phyloP scores from a whole-genome alignment of 805 yeast species.

The Nakazawaea wickerhamii region DNA sequence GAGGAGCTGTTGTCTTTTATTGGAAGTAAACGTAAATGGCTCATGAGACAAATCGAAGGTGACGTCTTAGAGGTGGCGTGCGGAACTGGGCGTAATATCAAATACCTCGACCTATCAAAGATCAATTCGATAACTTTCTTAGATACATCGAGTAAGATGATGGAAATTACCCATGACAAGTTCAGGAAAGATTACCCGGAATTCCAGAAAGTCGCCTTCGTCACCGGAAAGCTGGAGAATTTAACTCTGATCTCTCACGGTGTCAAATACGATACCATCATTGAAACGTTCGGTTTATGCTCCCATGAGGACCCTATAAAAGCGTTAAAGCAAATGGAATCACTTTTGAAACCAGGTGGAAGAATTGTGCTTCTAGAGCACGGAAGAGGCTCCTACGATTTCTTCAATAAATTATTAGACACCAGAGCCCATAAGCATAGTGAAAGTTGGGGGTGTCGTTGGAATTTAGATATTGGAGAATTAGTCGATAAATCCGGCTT shows the following conservation, averaged over 20 bases:
- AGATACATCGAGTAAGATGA: conserved; percentile 84
- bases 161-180: conserved; percentile 70
- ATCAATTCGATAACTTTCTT: conserved; percentile 75
- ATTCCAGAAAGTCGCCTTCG: conserved; percentile 73
- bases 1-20: conserved; percentile 60
- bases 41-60: conserved; percentile 73
- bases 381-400: conserved; percentile 79
- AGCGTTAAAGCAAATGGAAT: conserved; percentile 70
- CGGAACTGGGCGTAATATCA: conserved; percentile 93
- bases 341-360: conserved; percentile 82
- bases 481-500: conserved; percentile 79
- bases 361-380: conserved; percentile 85
- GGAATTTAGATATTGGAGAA: conserved; percentile 93
- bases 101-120: conserved; percentile 55
- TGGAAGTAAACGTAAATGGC: conserved; percentile 68
- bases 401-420: conserved; percentile 76
- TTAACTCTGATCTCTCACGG: conserved; percentile 42
- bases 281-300: conserved; percentile 93
- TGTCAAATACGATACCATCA: conserved; percentile 81
- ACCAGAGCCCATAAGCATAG: conserved; percentile 77
- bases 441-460: conserved; percentile 93
- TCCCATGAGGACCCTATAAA: conserved; percentile 90
- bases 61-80: conserved; percentile 93
- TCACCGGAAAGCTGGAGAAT: conserved; percentile 86
- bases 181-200: conserved; percentile 64